Evolutionary conservation across 1,139 yeast species (phyloP).

Genomic region (Suhomyces choctaworum): DNA sequence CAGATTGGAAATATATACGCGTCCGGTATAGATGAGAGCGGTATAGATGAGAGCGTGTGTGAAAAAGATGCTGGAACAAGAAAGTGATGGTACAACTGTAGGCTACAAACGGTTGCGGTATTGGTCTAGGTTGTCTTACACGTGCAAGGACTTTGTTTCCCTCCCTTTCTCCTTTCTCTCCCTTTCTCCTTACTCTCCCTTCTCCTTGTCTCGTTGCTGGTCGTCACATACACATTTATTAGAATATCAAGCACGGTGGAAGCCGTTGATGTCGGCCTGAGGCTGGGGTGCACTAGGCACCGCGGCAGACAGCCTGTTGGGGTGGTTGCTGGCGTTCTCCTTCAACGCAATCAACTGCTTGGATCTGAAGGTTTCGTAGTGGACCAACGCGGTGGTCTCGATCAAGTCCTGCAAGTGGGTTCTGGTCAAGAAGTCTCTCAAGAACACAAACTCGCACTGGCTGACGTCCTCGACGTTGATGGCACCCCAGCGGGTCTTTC

Average conservation of each 20-base stretch:
- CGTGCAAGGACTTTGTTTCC: too few relatives aligned
- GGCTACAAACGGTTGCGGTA: not conserved
- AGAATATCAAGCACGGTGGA: conserved; percentile 12
- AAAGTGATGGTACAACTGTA: too few relatives aligned
- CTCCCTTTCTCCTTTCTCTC: too few relatives aligned
- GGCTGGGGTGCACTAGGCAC: conserved; percentile 8
- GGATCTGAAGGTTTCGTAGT: conserved; percentile 90
- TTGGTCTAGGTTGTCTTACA: too few relatives aligned
- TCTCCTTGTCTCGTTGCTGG: too few relatives aligned
- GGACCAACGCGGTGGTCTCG: conserved; percentile 85
- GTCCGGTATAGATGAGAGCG: conserved; percentile 1
- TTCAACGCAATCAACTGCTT: conserved; percentile 92
- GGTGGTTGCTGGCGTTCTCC: conserved; percentile 64
- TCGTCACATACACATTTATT: conserved; percentile 1
- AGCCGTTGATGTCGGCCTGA: conserved; percentile 10
- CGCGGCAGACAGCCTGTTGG: conserved; percentile 35
- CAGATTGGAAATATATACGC: too few relatives aligned
- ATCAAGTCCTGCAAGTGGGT: conserved; percentile 95
- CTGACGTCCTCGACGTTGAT: conserved; percentile 90
- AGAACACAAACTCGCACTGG: conserved; percentile 92
- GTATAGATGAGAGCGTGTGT: too few relatives aligned
- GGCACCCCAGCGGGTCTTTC: conserved; percentile 92
- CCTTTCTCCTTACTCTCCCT: too few relatives aligned
- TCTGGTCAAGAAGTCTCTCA: conserved; percentile 90
- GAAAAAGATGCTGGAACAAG: too few relatives aligned